A percentile compares a stretch with the other conserved stretches of the same genome.
Conservation (phyloP, 306 rosid species). For the Urtica urens region DNA sequence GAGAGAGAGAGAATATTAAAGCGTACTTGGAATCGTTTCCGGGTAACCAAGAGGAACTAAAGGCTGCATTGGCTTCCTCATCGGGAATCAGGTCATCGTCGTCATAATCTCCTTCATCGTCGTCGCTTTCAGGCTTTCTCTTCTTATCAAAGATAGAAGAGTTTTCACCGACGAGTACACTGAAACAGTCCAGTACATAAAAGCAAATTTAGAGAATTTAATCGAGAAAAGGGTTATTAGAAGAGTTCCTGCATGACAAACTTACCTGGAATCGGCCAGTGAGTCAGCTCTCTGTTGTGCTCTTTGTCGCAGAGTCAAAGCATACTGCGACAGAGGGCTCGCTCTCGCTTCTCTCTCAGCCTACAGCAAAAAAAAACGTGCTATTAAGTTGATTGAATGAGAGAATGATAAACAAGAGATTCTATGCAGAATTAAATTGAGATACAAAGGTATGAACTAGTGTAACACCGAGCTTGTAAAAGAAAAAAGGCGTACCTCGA, state of each 20-base stretch:
- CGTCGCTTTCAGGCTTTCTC: constrained; percentile 44
- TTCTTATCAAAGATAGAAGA: constrained; percentile 45
- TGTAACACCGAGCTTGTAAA: background rate
- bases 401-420: background rate
- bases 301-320: constrained; percentile 40
- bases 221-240: constrained; percentile 2
- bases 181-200: constrained; percentile 45
- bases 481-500: constrained; percentile 45
- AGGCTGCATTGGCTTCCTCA: constrained; percentile 46
- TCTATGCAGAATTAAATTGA: background rate
- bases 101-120: constrained; percentile 38
- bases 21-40: constrained; percentile 57
- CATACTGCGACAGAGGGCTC: constrained; percentile 57
- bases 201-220: constrained; percentile 11
- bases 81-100: constrained; percentile 30
- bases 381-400: background rate
- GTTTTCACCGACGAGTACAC: constrained; percentile 73
- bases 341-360: constrained; percentile 50
- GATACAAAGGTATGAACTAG: background rate
- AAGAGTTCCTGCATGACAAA: background rate
- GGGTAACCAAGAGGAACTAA: constrained; percentile 86
- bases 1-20: constrained; percentile 4
- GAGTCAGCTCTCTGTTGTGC: constrained; percentile 46
- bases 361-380: constrained; percentile 21
- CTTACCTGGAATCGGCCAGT: constrained; percentile 79